Evolutionary conservation across 2,329 filamentous ascomycete genomes (phyloP).

Genomic region (Chaetomium sp.): DNA sequence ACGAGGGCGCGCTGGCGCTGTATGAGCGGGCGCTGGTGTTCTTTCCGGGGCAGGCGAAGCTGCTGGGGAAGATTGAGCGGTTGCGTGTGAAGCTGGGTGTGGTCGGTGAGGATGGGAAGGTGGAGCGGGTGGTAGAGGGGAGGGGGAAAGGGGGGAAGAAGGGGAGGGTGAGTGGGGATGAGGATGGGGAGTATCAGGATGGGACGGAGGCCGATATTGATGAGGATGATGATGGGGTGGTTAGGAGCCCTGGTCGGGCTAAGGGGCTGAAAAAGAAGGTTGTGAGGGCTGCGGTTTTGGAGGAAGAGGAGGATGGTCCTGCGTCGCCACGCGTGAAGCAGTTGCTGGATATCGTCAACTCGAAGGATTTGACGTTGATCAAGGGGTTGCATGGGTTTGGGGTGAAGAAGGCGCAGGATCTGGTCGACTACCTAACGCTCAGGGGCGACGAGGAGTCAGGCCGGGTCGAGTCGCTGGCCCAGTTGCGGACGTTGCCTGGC

Average conservation of each 20-base stretch:
- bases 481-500: slow-evolving; percentile 58
- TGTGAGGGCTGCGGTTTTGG: slow-evolving; percentile 18
- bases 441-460: slow-evolving; percentile 44
- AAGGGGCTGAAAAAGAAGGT: slow-evolving; percentile 23
- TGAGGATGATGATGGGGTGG: slow-evolving; percentile 39
- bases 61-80: slow-evolving; percentile 68
- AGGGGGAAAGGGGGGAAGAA: neutral
- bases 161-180: slow-evolving; percentile 33
- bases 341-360: slow-evolving; percentile 73
- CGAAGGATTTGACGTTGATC: slow-evolving; percentile 66
- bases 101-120: neutral
- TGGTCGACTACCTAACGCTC: slow-evolving; percentile 58
- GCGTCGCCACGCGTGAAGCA: slow-evolving; percentile 58
- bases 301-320: slow-evolving; percentile 7
- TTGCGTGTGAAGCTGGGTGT: slow-evolving; percentile 56
- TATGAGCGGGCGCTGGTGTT: slow-evolving; percentile 82
- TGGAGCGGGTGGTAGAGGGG: slow-evolving; percentile 8
- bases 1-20: slow-evolving; percentile 76
- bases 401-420: slow-evolving; percentile 67
- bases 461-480: slow-evolving; percentile 51
- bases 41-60: slow-evolving; percentile 83
- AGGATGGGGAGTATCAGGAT: slow-evolving; percentile 46
- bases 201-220: slow-evolving; percentile 48
- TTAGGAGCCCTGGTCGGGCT: slow-evolving; percentile 26
- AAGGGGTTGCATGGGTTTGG: slow-evolving; percentile 70